phyloP scores from a whole-genome alignment of 2,329 filamentous ascomycete species.

The Cytospora mali region DNA sequence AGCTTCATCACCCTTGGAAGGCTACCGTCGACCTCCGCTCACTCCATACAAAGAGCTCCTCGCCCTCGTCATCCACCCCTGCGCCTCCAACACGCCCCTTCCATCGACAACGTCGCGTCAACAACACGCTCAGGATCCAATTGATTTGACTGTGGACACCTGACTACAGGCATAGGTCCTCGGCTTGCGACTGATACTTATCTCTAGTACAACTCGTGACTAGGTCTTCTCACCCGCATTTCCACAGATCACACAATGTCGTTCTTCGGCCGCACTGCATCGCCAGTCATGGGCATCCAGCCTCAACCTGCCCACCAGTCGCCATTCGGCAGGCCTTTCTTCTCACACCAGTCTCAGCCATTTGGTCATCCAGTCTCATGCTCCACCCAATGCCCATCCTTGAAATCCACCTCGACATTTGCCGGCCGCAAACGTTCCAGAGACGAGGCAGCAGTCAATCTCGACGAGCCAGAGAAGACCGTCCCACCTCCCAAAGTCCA shows the following conservation, averaged over 20 bases:
- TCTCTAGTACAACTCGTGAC: slow-evolving; percentile 33
- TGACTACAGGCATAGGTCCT: slow-evolving; percentile 23
- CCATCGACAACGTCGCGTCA: slow-evolving; percentile 29
- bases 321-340: slow-evolving; percentile 44
- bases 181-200: slow-evolving; percentile 29
- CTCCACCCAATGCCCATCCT: slow-evolving; percentile 34
- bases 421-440: slow-evolving; percentile 76
- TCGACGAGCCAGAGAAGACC: slow-evolving; percentile 59
- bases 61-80: slow-evolving; percentile 8
- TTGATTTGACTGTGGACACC: slow-evolving; percentile 15
- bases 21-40: slow-evolving; percentile 8
- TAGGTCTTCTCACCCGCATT: slow-evolving; percentile 29
- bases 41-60: slow-evolving; percentile 11
- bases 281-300: slow-evolving; percentile 52
- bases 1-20: slow-evolving; percentile 30
- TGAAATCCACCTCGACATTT: slow-evolving; percentile 35
- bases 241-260: slow-evolving; percentile 42
- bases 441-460: slow-evolving; percentile 70
- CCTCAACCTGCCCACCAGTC: slow-evolving; percentile 47
- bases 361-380: slow-evolving; percentile 41
- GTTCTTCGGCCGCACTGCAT: slow-evolving; percentile 47
- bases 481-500: slow-evolving; percentile 46
- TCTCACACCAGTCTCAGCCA: slow-evolving; percentile 43
- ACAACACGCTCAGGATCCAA: slow-evolving; percentile 15
- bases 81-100: slow-evolving; percentile 11